Conservation (phyloP, 768 basidiomycete genomes). For the Pleurotus tuber-regium region DNA sequence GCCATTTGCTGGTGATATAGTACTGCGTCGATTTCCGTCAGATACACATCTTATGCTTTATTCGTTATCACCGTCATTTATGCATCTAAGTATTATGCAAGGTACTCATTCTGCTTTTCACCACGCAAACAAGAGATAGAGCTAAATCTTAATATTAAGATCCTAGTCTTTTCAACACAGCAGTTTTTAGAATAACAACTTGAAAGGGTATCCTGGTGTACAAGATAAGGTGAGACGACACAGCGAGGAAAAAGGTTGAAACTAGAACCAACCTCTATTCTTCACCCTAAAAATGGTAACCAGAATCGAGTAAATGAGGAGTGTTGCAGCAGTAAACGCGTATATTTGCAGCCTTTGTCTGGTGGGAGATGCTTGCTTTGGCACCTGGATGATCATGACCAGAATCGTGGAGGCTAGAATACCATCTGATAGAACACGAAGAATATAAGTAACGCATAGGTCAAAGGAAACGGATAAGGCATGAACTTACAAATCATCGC, state of each 20-base stretch:
- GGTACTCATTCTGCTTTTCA: not conserved
- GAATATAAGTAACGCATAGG: conserved; percentile 8
- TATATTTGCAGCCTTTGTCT: conserved; percentile 87
- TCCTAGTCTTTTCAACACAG: not conserved
- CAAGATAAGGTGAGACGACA: conserved; percentile 2
- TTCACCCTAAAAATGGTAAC: conserved; percentile 88
- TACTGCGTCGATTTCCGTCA: too few species aligned
- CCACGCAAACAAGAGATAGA: not conserved
- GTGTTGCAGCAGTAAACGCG: conserved; percentile 79
- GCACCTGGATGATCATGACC: conserved; percentile 79
- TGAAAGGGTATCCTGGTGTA: conserved; percentile 73
- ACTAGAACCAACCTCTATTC: conserved; percentile 68
- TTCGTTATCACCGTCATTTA: too few species aligned
- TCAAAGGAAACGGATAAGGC: conserved; percentile 1
- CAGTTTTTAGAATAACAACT: conserved; percentile 54
- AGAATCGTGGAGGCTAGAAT: conserved; percentile 74
- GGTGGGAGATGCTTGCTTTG: conserved; percentile 65
- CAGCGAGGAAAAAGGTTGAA: conserved; percentile 1
- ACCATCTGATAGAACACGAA: conserved; percentile 61
- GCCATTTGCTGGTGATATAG: too few species aligned
- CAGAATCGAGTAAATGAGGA: conserved; percentile 85
- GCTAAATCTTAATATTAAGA: not conserved
- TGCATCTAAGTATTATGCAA: not conserved
- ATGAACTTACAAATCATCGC: conserved; percentile 74
- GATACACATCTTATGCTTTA: too few species aligned